Evolutionary conservation across 257 asterid species (phyloP).

Genomic region (Mentha longifolia): DNA sequence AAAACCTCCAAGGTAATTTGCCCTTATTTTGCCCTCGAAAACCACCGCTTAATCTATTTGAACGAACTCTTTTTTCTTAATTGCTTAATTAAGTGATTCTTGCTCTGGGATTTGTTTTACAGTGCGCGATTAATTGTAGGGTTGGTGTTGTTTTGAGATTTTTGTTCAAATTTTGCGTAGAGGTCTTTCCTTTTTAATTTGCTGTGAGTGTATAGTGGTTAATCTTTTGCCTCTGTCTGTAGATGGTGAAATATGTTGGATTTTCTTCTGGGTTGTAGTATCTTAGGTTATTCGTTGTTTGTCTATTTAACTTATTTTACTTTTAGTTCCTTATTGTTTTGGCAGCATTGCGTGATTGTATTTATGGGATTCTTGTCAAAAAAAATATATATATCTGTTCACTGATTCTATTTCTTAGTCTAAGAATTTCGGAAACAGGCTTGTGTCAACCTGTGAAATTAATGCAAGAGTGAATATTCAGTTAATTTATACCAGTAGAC

Average conservation of each 20-base stretch:
- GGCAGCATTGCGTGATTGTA: background rate
- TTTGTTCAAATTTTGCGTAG: background rate
- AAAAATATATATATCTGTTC: background rate
- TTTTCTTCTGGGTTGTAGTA: background rate
- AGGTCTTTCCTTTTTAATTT: background rate
- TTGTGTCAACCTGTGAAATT: background rate
- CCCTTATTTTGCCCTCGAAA: no score
- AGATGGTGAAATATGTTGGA: background rate
- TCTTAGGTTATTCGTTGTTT: background rate
- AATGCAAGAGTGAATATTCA: background rate
- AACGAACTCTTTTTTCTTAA: background rate
- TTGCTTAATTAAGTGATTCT: background rate
- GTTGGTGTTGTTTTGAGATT: background rate
- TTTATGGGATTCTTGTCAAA: background rate
- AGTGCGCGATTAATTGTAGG: background rate
- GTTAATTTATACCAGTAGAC: background rate
- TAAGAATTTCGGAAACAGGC: background rate
- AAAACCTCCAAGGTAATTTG: slow-evolving; percentile 53
- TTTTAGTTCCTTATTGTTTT: background rate
- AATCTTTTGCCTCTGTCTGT: background rate
- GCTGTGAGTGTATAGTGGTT: background rate
- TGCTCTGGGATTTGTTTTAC: slow-evolving; percentile 5
- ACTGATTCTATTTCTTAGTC: background rate
- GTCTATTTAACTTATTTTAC: background rate
- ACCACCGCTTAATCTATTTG: background rate